Evolutionary conservation across 2,329 filamentous ascomycete species (phyloP).

Genomic region (Dactylellina cionopaga): DNA sequence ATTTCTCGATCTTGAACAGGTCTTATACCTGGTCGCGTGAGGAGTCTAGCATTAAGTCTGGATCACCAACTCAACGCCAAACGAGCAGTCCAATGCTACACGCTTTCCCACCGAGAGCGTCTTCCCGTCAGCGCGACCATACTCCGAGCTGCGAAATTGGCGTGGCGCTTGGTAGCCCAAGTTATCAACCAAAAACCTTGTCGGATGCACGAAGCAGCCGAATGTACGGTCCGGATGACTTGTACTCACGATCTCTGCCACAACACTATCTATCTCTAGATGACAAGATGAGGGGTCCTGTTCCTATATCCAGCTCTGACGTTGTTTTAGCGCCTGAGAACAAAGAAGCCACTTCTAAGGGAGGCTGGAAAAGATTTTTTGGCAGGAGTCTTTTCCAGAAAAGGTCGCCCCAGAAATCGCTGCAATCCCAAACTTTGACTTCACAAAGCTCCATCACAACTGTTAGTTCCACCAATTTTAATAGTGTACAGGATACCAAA

Average conservation of each 20-base stretch:
- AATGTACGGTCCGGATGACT: conserved; percentile 26
- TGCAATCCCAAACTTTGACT: conserved; percentile 32
- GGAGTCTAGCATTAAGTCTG: conserved; percentile 4
- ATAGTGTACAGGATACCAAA: conserved; percentile 18
- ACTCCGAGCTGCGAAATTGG: conserved; percentile 66
- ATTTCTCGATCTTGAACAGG: conserved; percentile 41
- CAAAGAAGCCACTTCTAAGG: conserved; percentile 60
- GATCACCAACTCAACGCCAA: conserved; percentile 12
- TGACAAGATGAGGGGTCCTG: not conserved
- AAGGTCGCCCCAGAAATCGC: conserved; percentile 49
- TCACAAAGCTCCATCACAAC: conserved; percentile 56
- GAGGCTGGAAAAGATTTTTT: conserved; percentile 71
- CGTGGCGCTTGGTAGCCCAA: conserved; percentile 78
- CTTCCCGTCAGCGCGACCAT: conserved; percentile 33
- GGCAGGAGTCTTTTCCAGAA: conserved; percentile 65
- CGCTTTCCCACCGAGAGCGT: conserved; percentile 38
- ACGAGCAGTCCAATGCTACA: conserved; percentile 36
- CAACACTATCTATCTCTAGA: conserved; percentile 47
- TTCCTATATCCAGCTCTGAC: not conserved
- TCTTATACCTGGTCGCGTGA: conserved; percentile 48
- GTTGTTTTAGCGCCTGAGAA: not conserved
- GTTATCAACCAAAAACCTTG: conserved; percentile 56
- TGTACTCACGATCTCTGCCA: conserved; percentile 13
- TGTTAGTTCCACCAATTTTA: conserved; percentile 55
- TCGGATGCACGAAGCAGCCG: conserved; percentile 33